A percentile compares a stretch with the other conserved stretches of the same genome.
phyloP scores from a whole-genome alignment of 192 early-diverging fungal genomes.

The Chytriomyces confervae region DNA sequence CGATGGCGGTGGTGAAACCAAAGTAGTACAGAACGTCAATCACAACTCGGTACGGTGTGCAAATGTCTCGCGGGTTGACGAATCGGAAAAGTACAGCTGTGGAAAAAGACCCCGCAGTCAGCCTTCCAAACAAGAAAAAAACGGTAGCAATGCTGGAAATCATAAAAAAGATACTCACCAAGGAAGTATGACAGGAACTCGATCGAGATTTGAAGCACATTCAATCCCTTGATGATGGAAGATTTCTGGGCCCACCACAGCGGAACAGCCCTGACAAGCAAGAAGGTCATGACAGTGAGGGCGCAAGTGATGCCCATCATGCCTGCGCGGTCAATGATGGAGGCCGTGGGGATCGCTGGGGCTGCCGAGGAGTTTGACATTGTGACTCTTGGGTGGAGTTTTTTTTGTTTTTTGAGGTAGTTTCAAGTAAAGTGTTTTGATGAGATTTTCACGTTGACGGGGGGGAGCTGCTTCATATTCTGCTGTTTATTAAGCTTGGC shows the following conservation, averaged over 20 bases:
- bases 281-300: background rate
- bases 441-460: no score
- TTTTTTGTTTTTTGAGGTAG: no score
- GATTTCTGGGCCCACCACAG: background rate
- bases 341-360: background rate
- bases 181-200: background rate
- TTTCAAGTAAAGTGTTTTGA: no score
- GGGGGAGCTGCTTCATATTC: no score
- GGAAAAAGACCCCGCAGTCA: no score
- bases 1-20: background rate
- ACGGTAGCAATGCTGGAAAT: no score
- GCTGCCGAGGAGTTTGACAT: background rate
- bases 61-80: background rate
- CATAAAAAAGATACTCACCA: no score
- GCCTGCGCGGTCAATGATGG: background rate
- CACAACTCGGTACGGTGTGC: background rate
- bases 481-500: no score
- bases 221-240: background rate
- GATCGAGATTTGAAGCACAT: conserved; percentile 1
- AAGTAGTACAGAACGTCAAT: background rate
- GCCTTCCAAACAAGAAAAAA: no score
- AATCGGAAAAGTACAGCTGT: background rate
- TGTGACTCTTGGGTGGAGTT: no score
- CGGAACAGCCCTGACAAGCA: background rate
- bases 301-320: background rate